Conservation (phyloP, 345 rosid species). For the Kandelia obovata region DNA sequence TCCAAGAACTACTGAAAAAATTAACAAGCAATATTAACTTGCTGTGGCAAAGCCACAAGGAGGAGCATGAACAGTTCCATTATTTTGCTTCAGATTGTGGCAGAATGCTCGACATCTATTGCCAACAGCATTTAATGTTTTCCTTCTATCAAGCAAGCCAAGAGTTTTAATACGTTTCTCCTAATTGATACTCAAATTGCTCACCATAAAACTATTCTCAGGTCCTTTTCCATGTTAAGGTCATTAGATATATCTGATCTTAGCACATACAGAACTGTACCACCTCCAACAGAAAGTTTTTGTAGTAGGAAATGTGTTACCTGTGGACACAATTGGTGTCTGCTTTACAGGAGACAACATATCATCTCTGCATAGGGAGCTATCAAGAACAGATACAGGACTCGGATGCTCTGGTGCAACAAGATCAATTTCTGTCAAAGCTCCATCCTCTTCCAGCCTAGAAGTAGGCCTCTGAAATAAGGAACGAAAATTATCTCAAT, state of each 20-base stretch:
- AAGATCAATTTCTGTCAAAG: conserved; percentile 37
- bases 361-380: conserved; percentile 51
- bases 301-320: conserved; percentile 26
- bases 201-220: not conserved
- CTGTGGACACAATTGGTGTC: conserved; percentile 30
- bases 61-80: no score
- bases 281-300: not conserved
- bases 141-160: no score
- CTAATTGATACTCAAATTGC: not conserved
- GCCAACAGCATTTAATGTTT: no score
- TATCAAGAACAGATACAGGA: conserved; percentile 85
- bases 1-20: no score
- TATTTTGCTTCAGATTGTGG: no score
- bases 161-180: not conserved
- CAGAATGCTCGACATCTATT: no score
- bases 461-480: conserved; percentile 46
- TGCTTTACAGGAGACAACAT: conserved; percentile 58
- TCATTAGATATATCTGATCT: no score
- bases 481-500: conserved; percentile 12
- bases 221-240: no score
- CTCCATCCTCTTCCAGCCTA: conserved; percentile 46
- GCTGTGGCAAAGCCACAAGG: no score
- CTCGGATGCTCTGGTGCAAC: conserved; percentile 67
- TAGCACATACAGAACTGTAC: not conserved
- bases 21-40: no score